Evolutionary conservation across 2,329 filamentous ascomycete species (phyloP), one percentile per base, ranked within the genome.

Genomic region (Aspergillus neotritici): DNA sequence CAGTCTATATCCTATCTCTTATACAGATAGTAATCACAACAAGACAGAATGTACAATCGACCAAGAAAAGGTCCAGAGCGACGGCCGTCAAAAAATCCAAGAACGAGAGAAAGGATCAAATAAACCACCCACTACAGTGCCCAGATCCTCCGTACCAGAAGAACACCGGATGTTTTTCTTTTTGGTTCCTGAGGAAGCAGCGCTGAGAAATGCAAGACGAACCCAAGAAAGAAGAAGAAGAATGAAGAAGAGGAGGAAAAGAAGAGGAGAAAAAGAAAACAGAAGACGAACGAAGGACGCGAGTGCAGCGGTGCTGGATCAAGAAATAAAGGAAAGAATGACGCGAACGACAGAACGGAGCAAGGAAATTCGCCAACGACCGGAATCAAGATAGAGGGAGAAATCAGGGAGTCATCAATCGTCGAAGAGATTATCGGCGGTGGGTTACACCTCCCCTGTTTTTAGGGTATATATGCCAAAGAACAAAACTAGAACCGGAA

Each of bases 171-270:
- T 17, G 36, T 48, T 47, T 51, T 41, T 40, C 36, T 13, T 38
- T 38, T 54, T 48, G 40, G 32, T 39, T 37, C 44, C 44, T 31
- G 48, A 41, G 34, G 41, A 49, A 52, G 50, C 41, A 52, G 34
- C 53, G 53, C 54, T 54, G 50, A 56, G 49, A 56, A 54, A 57
- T 57, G 54, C 54, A 49, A 48, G 34, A 38, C 21, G 14, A 16
- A 12, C 37, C 37, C 29, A n/a, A 36, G 21, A 48, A 44, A 44
- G n/a, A 50, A 49, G 45, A 25, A 17, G 28, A 29, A 40, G 46
- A 30, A 35, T 12, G 49, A 42, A 30, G 31, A 43, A 49, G 34
- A 31, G 34, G 30, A 43, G 25, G 42, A 37, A 33, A 41, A 40
- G 29, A 38, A 28, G 41, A 45, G 34, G 39, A 34, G 48, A 39